Base-by-base conservation (phyloP, 2,329 filamentous ascomycete species). In the Didymellaceae sp. region DNA sequence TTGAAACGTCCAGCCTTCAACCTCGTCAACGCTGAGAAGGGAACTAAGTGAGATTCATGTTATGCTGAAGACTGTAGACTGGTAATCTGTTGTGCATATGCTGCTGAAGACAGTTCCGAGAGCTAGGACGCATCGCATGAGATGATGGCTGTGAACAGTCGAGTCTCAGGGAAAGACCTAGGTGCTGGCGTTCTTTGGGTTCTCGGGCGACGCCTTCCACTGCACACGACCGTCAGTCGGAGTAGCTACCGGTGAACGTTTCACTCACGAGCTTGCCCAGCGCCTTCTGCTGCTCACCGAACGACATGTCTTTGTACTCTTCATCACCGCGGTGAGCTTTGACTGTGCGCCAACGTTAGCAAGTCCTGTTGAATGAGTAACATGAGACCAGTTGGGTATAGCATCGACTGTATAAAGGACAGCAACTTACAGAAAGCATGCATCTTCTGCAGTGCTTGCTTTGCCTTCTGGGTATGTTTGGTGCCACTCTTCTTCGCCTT, bases 271-370 rank as follows among this genome's bases (percentile, higher is more conserved):
- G 59, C 54, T 67, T 67, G 34, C 70, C 69, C 7, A 73, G 60
- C 54, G 64, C 66, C 59, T 73, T 72, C 52, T 72, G 67, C 51
- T 72, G 67, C 34, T 72, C 69, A 35, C 62, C 65, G 60, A 68
- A 72, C 4, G 62, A 54, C 28, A 72, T 53, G 13, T 65, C 52
- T 54, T 71, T 68, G 62, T 65, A 70, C 58, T 73, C 62, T 26
- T 59, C 48, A 17, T 72, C 63, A 24, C 56, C 26, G 22, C 70
- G 69, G 48, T 73, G 63, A 45, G 66, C 61, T 45, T 71, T 71
- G 67, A 72, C 70, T 73, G 47, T 35, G 33, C 20, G 22, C 39
- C 32, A 33, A 30, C 21, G 43, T 67, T 41, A 67, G 63, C 41
- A 17, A n/a, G 22, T 9, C 4, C 2, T 8, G 9, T 11, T n/a